Evolutionary conservation across 768 basidiomycete species (phyloP).

Genomic region (Boletales sp.): DNA sequence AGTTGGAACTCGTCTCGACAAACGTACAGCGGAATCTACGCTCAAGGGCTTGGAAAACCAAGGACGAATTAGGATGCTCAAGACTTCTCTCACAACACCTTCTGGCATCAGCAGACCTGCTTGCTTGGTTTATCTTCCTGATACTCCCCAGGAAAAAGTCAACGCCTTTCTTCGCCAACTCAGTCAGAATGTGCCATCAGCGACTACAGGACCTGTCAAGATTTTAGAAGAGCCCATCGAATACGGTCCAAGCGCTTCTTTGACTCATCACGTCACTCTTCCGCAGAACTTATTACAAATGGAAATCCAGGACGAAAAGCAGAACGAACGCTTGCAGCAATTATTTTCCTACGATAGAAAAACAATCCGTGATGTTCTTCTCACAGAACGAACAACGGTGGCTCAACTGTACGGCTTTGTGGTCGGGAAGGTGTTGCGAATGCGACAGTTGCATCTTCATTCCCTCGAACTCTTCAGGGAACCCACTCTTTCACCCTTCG

Average conservation of each 20-base stretch:
- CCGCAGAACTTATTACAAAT: no score
- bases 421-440: no score
- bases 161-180: conserved; percentile 57
- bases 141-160: conserved; percentile 49
- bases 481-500: no score
- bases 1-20: conserved; percentile 65
- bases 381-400: no score
- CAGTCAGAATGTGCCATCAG: conserved; percentile 34
- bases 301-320: no score
- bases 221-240: conserved; percentile 53
- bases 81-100: conserved; percentile 55
- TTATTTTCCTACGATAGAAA: no score
- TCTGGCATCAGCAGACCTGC: conserved; percentile 59
- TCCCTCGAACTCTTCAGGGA: no score
- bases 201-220: conserved; percentile 37
- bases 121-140: conserved; percentile 64
- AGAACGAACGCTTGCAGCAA: no score
- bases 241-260: conserved; percentile 45
- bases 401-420: no score
- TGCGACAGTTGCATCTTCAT: no score
- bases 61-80: conserved; percentile 67
- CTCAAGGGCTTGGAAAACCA: conserved; percentile 60
- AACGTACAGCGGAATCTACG: conserved; percentile 61
- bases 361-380: no score
- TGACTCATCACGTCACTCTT: conserved; percentile 2